Percentiles rank a stretch among this genome's conserved stretches.
Evolutionary conservation across 495 filamentous ascomycete genomes (phyloP).

Genomic region (Aspergillus conjunctus): DNA sequence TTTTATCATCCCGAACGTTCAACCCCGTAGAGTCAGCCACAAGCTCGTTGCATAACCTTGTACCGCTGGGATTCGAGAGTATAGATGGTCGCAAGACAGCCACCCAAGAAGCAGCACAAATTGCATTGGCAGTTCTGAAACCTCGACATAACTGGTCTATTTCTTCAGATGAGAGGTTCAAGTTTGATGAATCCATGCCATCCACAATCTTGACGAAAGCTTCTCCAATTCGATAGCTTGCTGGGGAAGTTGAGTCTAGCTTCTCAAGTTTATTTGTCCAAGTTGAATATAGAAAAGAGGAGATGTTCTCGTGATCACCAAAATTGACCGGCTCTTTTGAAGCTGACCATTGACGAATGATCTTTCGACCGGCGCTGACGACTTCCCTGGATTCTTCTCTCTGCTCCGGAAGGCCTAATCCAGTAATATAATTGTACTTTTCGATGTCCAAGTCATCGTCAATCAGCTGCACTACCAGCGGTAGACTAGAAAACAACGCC

Average conservation of each 20-base stretch:
- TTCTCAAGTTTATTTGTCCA: constrained; percentile 43
- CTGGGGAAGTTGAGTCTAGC: constrained; percentile 34
- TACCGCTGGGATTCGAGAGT: constrained; percentile 40
- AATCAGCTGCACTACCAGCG: constrained; percentile 58
- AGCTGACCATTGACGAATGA: constrained; percentile 54
- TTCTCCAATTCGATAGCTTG: constrained; percentile 44
- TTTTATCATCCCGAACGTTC: constrained; percentile 40
- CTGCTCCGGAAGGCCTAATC: constrained; percentile 45
- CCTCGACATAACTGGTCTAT: constrained; percentile 40
- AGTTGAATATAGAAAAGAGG: constrained; percentile 31
- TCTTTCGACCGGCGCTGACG: constrained; percentile 55
- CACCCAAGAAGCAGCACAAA: constrained; percentile 46
- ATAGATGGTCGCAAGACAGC: constrained; percentile 38
- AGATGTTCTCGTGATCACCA: constrained; percentile 22
- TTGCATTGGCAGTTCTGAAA: constrained; percentile 39
- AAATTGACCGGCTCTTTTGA: constrained; percentile 24
- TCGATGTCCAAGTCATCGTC: constrained; percentile 65
- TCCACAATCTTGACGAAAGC: constrained; percentile 47
- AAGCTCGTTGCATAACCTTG: constrained; percentile 57
- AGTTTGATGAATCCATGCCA: constrained; percentile 28
- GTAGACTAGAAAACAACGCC: constrained; percentile 49
- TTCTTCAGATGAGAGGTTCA: constrained; percentile 35
- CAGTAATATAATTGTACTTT: constrained; percentile 59
- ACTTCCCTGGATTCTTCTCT: constrained; percentile 64
- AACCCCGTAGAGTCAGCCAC: constrained; percentile 61